Percentiles rank a stretch among this genome's conserved stretches.
Evolutionary conservation across 2,329 filamentous ascomycete species (phyloP).

Genomic region (Sphaerulina musiva): DNA sequence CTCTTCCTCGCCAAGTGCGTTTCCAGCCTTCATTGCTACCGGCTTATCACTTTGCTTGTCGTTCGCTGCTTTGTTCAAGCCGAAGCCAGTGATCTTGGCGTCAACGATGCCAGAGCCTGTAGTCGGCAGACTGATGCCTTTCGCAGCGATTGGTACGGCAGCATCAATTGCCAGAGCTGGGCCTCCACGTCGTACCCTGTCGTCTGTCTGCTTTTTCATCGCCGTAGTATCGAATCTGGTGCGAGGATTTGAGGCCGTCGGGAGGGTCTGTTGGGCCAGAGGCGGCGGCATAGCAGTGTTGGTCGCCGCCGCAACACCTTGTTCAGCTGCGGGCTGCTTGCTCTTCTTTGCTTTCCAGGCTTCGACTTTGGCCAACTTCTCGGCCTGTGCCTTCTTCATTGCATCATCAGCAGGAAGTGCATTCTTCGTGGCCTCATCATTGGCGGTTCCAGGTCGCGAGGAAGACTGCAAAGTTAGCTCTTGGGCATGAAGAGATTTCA

Average conservation of each 20-base stretch:
- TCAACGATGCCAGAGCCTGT: slow-evolving; percentile 14
- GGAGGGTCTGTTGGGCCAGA: slow-evolving; percentile 1
- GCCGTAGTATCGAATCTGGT: slow-evolving; percentile 84
- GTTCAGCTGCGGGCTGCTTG: neutral
- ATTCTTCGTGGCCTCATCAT: slow-evolving; percentile 9
- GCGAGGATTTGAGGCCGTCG: slow-evolving; percentile 44
- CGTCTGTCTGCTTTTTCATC: slow-evolving; percentile 70
- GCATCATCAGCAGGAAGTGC: slow-evolving; percentile 48
- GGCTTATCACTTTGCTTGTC: slow-evolving; percentile 55
- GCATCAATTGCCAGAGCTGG: slow-evolving; percentile 53
- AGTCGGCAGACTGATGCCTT: slow-evolving; percentile 28
- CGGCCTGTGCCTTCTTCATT: slow-evolving; percentile 69
- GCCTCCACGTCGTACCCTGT: slow-evolving; percentile 42
- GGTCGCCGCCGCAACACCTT: slow-evolving; percentile 1
- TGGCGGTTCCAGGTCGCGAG: slow-evolving; percentile 15
- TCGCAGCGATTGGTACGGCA: slow-evolving; percentile 36
- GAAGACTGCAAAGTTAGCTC: slow-evolving; percentile 18
- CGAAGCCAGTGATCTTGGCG: slow-evolving; percentile 75
- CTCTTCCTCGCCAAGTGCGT: slow-evolving; percentile 85
- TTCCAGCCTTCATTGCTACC: slow-evolving; percentile 59
- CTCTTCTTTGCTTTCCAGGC: slow-evolving; percentile 45
- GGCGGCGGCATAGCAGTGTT: neutral
- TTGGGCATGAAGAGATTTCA: neutral
- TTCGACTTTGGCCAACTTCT: slow-evolving; percentile 60
- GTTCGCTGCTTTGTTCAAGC: slow-evolving; percentile 61